Evolutionary conservation across 331 rosid species (phyloP), one percentile per base, ranked within the genome.

Genomic region (Quercus phellos): DNA sequence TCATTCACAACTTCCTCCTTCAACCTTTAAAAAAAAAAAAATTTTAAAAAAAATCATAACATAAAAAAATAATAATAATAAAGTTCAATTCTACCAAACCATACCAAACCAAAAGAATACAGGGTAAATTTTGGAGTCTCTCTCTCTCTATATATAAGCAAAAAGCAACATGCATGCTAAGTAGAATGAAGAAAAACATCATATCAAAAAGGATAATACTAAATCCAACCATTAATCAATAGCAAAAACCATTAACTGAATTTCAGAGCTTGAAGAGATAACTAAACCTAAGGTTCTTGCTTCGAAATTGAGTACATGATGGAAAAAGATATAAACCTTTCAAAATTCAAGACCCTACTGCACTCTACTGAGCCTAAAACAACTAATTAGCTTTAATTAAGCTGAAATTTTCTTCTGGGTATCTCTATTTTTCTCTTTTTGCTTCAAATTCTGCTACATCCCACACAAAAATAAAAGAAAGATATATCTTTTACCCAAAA

Each of bases 1-100:
- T 91, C 80, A 63, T 93, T 85, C 80, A 80, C 82, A 72, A 77
- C 74, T 78, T 77, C 80, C 73, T 75, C 84, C 87, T 83, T 24
- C 17, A 74, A 79, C 53, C 77, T 74, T 68, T 63, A 43, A 76
- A 77, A 63, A 55, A 9, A 7, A 1, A 78, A 32, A 38, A 21
- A 51, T 24, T 24, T 1, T 1, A 68, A 50, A 78, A 38, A 6
- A 35, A 11, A 11, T 38, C 68, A 68, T 19, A 59, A 73, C 7
- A 56, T 21, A 51, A 14, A 19, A 38, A 38, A 8, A 38, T 2
- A 38, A 35, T 35, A 35, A 35, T 35, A 38, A 74, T 79, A 34
- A 73, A 72, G 29, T 43, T 35, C 71, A 70, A 66, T 66, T 66
- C 51, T 26, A 46, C 53, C 53, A 46, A 22, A 60, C 61, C 66